These are phyloP conservation scores for Vicia sativa DNA, from an alignment of 306 rosid species.

Conservation along the genomic window DNA sequence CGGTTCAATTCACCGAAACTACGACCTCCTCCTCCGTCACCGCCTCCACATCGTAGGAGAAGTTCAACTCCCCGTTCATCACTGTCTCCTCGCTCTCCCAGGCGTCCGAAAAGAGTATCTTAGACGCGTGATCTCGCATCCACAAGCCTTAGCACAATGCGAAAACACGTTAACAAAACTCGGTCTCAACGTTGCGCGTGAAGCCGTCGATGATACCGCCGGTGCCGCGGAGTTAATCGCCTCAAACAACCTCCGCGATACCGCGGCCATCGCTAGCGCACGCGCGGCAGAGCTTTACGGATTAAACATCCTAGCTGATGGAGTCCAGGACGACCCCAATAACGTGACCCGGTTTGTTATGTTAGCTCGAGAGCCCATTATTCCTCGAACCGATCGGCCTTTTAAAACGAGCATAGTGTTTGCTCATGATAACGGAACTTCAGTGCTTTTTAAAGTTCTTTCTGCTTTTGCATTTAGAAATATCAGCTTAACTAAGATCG, in stretches of 20 bases:
- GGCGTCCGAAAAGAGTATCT: conserved; percentile 80
- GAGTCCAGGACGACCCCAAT: conserved; percentile 88
- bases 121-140: conserved; percentile 87
- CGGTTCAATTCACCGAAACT: conserved; percentile 91
- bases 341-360: conserved; percentile 93
- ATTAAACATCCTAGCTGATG: conserved; percentile 65
- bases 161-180: conserved; percentile 76
- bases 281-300: conserved; percentile 95
- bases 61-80: conserved; percentile 89
- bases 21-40: conserved; percentile 95
- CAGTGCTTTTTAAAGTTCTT: conserved; percentile 84
- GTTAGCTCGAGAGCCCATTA: conserved; percentile 92
- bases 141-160: conserved; percentile 93
- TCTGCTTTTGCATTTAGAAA: conserved; percentile 93
- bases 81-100: conserved; percentile 89
- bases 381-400: conserved; percentile 87
- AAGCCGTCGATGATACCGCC: conserved; percentile 95
- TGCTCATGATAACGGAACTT: conserved; percentile 89
- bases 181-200: conserved; percentile 86
- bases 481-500: conserved; percentile 92
- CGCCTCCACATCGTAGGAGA: conserved; percentile 97
- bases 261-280: conserved; percentile 87
- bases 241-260: conserved; percentile 65
- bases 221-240: conserved; percentile 91
- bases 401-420: conserved; percentile 94